Percentiles rank a stretch among this genome's conserved stretches.
Evolutionary conservation across 1,139 yeast species (phyloP).

Genomic region (Debaryomycetaceae sp.): DNA sequence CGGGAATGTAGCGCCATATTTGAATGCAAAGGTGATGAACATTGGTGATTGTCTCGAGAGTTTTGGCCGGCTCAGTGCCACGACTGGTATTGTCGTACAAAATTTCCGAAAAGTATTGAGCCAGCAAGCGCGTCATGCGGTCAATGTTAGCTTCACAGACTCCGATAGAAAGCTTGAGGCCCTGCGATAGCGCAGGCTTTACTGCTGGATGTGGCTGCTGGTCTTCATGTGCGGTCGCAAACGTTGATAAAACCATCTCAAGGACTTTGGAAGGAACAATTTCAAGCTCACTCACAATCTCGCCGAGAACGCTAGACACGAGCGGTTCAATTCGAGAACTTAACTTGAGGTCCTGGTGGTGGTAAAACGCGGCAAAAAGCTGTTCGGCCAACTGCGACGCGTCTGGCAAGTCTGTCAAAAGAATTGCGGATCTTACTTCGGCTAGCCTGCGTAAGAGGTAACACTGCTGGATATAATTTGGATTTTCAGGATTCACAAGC

Average conservation of each 20-base stretch:
- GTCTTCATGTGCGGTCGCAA: slow-evolving; percentile 14
- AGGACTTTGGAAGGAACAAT: slow-evolving; percentile 54
- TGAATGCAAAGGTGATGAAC: slow-evolving; percentile 56
- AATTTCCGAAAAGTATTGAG: slow-evolving; percentile 73
- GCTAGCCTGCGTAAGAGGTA: slow-evolving; percentile 61
- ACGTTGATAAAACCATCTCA: slow-evolving; percentile 48
- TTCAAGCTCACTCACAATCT: slow-evolving; percentile 67
- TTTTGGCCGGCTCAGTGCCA: slow-evolving; percentile 1
- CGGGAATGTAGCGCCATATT: slow-evolving; percentile 74
- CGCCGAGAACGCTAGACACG: slow-evolving; percentile 60
- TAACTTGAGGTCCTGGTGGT: slow-evolving; percentile 28
- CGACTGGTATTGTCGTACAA: slow-evolving; percentile 32
- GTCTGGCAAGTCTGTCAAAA: slow-evolving; percentile 67
- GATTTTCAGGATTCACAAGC: slow-evolving; percentile 47
- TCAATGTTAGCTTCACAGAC: slow-evolving; percentile 67
- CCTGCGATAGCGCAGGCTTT: slow-evolving; percentile 7
- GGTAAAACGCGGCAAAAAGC: slow-evolving; percentile 56
- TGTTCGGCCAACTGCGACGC: slow-evolving; percentile 42
- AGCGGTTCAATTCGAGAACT: slow-evolving; percentile 43
- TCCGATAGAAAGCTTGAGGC: slow-evolving; percentile 50
- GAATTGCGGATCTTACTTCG: slow-evolving; percentile 69
- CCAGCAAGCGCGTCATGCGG: slow-evolving; percentile 65
- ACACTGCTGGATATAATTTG: slow-evolving; percentile 56
- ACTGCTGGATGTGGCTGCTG: too few species aligned
- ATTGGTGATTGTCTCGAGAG: slow-evolving; percentile 36